Conservation (phyloP, 148 eudicot genomes). For the Rhododendron kiyosumense region DNA sequence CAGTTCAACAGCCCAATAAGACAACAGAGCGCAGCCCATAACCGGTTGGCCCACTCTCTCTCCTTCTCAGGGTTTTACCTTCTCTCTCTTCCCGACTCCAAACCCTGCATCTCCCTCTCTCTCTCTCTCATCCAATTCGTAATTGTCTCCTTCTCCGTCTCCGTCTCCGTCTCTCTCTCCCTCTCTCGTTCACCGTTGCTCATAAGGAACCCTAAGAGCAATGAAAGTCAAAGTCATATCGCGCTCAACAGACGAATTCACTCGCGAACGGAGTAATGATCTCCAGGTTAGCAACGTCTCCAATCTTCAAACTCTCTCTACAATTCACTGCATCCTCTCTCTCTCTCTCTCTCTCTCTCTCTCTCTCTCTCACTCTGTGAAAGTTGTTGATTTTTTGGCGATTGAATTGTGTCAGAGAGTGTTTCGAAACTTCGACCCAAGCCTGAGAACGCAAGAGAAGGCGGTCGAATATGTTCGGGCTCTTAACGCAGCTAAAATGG, state of each 20-base stretch:
- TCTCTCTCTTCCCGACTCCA: not conserved
- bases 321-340: not conserved
- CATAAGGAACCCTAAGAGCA: not conserved
- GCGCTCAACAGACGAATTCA: slow-evolving; percentile 77
- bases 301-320: not conserved
- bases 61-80: not conserved
- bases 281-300: slow-evolving; percentile 47
- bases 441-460: slow-evolving; percentile 78
- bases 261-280: slow-evolving; percentile 85
- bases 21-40: not conserved
- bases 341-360: not conserved
- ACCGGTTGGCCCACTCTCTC: not conserved
- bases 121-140: not conserved
- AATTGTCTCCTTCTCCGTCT: not conserved
- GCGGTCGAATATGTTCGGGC: slow-evolving; percentile 89
- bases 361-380: not conserved
- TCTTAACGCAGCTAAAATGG: slow-evolving; percentile 81
- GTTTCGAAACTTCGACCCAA: slow-evolving; percentile 78
- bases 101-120: not conserved
- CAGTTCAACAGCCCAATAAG: not conserved
- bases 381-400: not conserved
- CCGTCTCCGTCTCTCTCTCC: not conserved
- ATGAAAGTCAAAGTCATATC: slow-evolving; percentile 84
- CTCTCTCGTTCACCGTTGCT: not conserved
- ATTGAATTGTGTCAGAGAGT: slow-evolving; percentile 51